Conservation (phyloP, 202 grass and related monocot species). For the Hordeum pubiflorum region DNA sequence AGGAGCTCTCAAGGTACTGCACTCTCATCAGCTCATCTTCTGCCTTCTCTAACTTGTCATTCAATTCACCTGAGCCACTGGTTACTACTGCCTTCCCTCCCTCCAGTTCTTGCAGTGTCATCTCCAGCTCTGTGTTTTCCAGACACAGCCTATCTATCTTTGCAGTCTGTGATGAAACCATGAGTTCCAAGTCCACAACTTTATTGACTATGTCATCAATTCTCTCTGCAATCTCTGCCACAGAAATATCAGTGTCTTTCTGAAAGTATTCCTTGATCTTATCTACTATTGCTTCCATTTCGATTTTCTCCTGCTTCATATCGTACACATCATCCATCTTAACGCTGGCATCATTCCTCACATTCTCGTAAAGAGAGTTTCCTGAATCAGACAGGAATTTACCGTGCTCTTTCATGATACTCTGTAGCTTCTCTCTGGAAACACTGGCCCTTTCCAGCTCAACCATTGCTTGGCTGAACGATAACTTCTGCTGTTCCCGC, state of each 20-base stretch:
- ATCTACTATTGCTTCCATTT: conserved; percentile 34
- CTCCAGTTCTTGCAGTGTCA: conserved; percentile 52
- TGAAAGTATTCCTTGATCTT: conserved; percentile 61
- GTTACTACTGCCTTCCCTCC: conserved; percentile 25
- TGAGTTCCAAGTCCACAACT: conserved; percentile 67
- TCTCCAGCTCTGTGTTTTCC: conserved; percentile 62
- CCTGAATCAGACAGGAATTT: neutral
- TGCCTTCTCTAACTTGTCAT: conserved; percentile 48
- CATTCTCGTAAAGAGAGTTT: conserved; percentile 20
- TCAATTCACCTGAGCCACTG: conserved; percentile 26
- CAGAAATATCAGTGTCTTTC: conserved; percentile 42
- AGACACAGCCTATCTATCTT: conserved; percentile 56
- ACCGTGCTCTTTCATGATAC: conserved; percentile 36
- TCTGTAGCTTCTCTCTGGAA: conserved; percentile 51
- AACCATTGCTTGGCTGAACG: conserved; percentile 32
- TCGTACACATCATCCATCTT: conserved; percentile 26
- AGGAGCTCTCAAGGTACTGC: conserved; percentile 41
- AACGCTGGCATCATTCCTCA: neutral
- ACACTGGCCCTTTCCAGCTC: conserved; percentile 35
- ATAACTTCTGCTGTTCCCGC: conserved; percentile 53
- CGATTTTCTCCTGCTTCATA: conserved; percentile 42
- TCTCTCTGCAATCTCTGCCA: conserved; percentile 58
- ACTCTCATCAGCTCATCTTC: conserved; percentile 55
- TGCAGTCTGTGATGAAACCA: conserved; percentile 56
- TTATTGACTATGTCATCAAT: conserved; percentile 80